Conservation (phyloP, 805 yeast genomes). For the Candida taoyuanica region DNA sequence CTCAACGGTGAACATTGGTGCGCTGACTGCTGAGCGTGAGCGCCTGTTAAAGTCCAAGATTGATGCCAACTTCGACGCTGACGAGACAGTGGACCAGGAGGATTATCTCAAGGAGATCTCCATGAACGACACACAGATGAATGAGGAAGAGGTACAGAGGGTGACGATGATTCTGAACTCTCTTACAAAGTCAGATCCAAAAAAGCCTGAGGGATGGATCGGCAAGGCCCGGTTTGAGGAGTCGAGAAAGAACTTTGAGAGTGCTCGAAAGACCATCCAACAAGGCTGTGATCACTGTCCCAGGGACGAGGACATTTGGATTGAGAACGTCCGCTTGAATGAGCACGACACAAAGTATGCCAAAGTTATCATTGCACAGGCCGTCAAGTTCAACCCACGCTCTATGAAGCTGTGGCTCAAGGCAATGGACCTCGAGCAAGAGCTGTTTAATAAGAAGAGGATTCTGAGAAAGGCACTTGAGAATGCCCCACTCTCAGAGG, state of each 20-base stretch:
- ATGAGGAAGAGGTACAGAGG: slow-evolving; percentile 52
- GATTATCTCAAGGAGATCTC: slow-evolving; percentile 39
- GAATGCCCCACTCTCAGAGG: slow-evolving; percentile 48
- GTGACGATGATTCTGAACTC: slow-evolving; percentile 61
- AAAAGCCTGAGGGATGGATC: slow-evolving; percentile 76
- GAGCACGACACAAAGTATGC: slow-evolving; percentile 39
- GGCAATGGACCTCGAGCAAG: slow-evolving; percentile 65
- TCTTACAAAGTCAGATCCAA: slow-evolving; percentile 67
- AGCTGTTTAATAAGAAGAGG: slow-evolving; percentile 44
- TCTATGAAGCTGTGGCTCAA: slow-evolving; percentile 69
- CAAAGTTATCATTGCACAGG: slow-evolving; percentile 60
- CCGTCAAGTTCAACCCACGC: slow-evolving; percentile 49
- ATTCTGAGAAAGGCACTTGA: slow-evolving; percentile 71
- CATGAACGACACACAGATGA: slow-evolving; percentile 2
- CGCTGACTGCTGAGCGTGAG: slow-evolving; percentile 61
- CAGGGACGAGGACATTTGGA: slow-evolving; percentile 70
- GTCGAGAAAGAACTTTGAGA: slow-evolving; percentile 46
- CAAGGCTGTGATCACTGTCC: slow-evolving; percentile 75
- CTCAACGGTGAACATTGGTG: slow-evolving; percentile 38
- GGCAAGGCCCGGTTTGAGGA: slow-evolving; percentile 80
- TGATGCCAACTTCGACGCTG: slow-evolving; percentile 33
- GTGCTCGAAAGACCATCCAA: slow-evolving; percentile 58
- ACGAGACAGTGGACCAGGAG: slow-evolving; percentile 18
- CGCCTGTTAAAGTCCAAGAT: slow-evolving; percentile 51
- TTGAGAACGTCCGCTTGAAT: slow-evolving; percentile 69